Evolutionary conservation across 2,329 filamentous ascomycete genomes (phyloP), one percentile per base, ranked within the genome.

Genomic region (Thermochaetoides dissita): DNA sequence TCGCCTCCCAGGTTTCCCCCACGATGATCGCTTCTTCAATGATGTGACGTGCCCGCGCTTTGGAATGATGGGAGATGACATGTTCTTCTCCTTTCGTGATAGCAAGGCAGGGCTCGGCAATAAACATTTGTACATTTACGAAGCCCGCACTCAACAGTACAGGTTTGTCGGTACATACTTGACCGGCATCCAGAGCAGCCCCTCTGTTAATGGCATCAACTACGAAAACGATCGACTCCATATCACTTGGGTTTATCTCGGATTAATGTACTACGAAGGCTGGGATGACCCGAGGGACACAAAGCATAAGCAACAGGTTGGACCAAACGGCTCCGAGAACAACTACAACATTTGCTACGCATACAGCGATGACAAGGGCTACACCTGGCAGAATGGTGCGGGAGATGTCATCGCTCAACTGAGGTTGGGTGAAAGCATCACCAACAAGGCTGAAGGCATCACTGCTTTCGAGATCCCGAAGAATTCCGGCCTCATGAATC

Each of bases 271-370:
- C 41, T 66, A 66, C 51, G 50, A 52, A 0, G 63, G 63, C n/a
- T 65, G 62, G 61, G 60, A 65, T 44, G 62, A 65, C 47, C 58
- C 53, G 10, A 41, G 34, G 0, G 63, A 65, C 45, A 59, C 54
- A 9, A 56, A 64, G 51, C 63, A 66, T 48, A 65, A 65, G 52
- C 52, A 54, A 47, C 62, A 66, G 46, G 57, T 59, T 8, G 64
- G 64, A 3, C 64, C 64, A 2, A 66, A 67, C 48, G 57, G 59
- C 2, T 62, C 61, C 0, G 60, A 57, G 41, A 72, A 70, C 10
- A 72, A 72, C 48, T 64, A 68, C 47, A 58, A 70, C 44, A 61
- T 72, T 36, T 70, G 66, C 53, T 68, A 68, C 42, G 64, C 66
- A 3, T 62, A 64, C 44, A 66, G 64, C n/a, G 59, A 65, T 11